Evolutionary conservation across 1,284 basidiomycete species (phyloP).

Genomic region (Mrakiaceae sp.): DNA sequence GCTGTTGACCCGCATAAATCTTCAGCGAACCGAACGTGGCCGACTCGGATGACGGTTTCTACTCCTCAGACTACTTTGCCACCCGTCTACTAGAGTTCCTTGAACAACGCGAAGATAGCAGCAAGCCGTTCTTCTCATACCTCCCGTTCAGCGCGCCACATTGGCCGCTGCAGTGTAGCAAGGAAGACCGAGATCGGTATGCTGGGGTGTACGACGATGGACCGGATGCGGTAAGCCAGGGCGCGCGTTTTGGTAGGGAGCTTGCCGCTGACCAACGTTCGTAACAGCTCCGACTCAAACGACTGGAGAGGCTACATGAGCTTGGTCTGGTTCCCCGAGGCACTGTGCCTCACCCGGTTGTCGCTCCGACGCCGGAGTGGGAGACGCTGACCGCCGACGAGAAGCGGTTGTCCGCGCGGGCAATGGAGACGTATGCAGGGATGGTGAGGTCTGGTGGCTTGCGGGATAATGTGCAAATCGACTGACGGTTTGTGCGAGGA

Average conservation of each 20-base stretch:
- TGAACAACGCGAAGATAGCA: not conserved
- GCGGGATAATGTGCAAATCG: too few relatives aligned
- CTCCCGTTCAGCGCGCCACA: conserved; percentile 7
- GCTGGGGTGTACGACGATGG: conserved; percentile 27
- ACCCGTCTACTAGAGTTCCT: not conserved
- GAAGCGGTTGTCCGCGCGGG: conserved; percentile 7
- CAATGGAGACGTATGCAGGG: conserved; percentile 21
- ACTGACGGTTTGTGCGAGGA: too few relatives aligned
- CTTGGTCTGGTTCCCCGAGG: conserved; percentile 23
- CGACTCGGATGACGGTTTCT: too few relatives aligned
- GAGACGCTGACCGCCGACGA: conserved; percentile 15
- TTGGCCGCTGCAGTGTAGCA: conserved; percentile 24
- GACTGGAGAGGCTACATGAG: conserved; percentile 23
- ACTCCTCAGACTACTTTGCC: too few relatives aligned
- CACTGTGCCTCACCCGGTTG: conserved; percentile 21
- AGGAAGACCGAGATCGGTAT: conserved; percentile 25
- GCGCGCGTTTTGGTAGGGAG: too few relatives aligned
- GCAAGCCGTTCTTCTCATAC: not conserved
- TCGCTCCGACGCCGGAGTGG: conserved; percentile 17
- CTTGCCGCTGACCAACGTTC: too few relatives aligned
- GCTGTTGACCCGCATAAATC: too few relatives aligned
- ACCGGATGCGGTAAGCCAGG: conserved; percentile 18
- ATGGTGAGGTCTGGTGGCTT: conserved; percentile 9
- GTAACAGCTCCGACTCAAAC: conserved; percentile 19
- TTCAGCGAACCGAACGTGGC: too few relatives aligned